Evolutionary conservation across 768 basidiomycete genomes (phyloP).

Genomic region (Rhizopogon sp.): DNA sequence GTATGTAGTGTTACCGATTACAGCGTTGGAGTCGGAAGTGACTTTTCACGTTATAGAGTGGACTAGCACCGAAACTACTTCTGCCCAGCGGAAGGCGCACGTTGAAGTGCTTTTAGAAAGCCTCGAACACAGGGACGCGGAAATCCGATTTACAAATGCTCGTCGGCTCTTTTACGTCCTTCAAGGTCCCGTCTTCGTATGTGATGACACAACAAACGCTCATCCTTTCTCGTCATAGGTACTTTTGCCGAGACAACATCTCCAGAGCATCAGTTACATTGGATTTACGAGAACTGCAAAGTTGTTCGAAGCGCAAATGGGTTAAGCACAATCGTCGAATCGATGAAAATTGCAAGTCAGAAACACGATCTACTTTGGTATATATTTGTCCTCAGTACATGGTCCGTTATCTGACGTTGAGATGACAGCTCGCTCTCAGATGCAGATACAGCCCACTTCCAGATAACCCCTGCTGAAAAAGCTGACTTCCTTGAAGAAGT

Average conservation of each 20-base stretch:
- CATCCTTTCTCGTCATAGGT: conserved; percentile 39
- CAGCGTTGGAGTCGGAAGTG: neutral
- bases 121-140: conserved; percentile 81
- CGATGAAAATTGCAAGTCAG: conserved; percentile 83
- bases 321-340: conserved; percentile 75
- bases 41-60: conserved; percentile 51
- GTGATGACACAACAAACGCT: conserved; percentile 4
- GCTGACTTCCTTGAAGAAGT: conserved; percentile 85
- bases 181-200: conserved; percentile 56
- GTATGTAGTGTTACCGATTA: conserved; percentile 34
- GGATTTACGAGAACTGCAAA: conserved; percentile 93
- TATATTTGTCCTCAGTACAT: conserved; percentile 5
- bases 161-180: conserved; percentile 85
- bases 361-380: conserved; percentile 85
- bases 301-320: conserved; percentile 82
- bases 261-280: conserved; percentile 91
- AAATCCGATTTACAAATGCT: conserved; percentile 82
- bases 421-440: conserved; percentile 67
- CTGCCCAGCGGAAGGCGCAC: conserved; percentile 60
- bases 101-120: conserved; percentile 81
- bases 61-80: conserved; percentile 55
- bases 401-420: conserved; percentile 1
- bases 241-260: conserved; percentile 89
- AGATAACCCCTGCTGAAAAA: conserved; percentile 65
- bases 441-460: conserved; percentile 64